phyloP scores from a whole-genome alignment of 2,329 filamentous ascomycete species.

The Zopfia rhizophila region DNA sequence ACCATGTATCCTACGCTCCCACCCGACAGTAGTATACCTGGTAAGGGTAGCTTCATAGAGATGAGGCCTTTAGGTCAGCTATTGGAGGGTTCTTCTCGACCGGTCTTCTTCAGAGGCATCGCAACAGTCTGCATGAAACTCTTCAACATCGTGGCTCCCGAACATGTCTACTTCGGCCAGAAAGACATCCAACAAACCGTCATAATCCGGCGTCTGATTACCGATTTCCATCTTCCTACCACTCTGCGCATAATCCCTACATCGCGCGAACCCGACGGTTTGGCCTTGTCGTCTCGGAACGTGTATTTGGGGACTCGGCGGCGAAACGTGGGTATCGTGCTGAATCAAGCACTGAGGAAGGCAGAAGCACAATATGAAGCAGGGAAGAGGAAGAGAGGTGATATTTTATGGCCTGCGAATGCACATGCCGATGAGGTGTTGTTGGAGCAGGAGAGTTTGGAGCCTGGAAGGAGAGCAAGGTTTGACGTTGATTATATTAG shows the following conservation, averaged over 20 bases:
- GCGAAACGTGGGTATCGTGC: constrained; percentile 75
- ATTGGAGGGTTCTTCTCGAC: constrained; percentile 84
- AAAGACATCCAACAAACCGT: constrained; percentile 98
- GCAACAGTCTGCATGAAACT: constrained; percentile 96
- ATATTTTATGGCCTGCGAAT: constrained; percentile 78
- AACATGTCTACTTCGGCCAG: constrained; percentile 91
- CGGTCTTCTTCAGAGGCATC: constrained; percentile 96
- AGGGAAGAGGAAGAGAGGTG: constrained; percentile 65
- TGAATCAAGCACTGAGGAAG: constrained; percentile 74
- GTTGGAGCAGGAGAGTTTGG: constrained; percentile 70
- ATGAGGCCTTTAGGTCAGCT: constrained; percentile 85
- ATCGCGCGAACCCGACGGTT: constrained; percentile 78
- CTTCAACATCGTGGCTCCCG: constrained; percentile 82
- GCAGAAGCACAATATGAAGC: constrained; percentile 74
- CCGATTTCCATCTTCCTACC: constrained; percentile 84
- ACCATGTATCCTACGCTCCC: constrained; percentile 90
- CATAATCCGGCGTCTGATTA: constrained; percentile 85
- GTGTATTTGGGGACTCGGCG: constrained; percentile 86
- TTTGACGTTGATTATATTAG: constrained; percentile 95
- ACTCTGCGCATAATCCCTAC: constrained; percentile 80
- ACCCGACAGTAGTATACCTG: constrained; percentile 75
- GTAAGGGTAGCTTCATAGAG: constrained; percentile 87
- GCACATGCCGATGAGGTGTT: constrained; percentile 66
- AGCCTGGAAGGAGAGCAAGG: constrained; percentile 69
- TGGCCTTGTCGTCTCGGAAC: constrained; percentile 93